These are phyloP conservation scores for Penicillium psychrofluorescens DNA, from an alignment of 495 filamentous ascomycete genomes.

Conservation along the genomic window DNA sequence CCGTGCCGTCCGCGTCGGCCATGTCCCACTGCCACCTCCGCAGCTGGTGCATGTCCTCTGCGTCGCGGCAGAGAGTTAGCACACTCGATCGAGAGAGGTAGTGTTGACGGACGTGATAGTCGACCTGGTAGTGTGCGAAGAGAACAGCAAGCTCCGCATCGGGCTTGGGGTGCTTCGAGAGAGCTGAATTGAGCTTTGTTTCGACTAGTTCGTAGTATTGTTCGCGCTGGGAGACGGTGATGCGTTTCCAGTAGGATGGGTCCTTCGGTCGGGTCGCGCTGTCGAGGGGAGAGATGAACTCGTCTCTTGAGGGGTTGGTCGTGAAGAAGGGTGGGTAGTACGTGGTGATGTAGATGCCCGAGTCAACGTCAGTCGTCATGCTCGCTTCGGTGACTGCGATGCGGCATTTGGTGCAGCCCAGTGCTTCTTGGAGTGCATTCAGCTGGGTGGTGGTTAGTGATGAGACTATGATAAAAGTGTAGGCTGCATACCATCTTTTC, in stretches of 20 bases:
- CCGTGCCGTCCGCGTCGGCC: constrained; percentile 2
- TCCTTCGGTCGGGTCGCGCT: neutral
- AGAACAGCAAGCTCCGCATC: constrained; percentile 5
- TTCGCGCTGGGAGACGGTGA: constrained; percentile 11
- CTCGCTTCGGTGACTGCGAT: constrained; percentile 9
- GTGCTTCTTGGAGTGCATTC: constrained; percentile 22
- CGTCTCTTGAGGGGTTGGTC: constrained; percentile 8
- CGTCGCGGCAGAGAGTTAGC: constrained; percentile 21
- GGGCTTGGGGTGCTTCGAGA: neutral
- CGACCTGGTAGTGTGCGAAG: constrained; percentile 26
- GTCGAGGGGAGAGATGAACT: constrained; percentile 9
- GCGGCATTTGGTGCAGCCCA: constrained; percentile 20
- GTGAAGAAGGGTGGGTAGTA: constrained; percentile 21
- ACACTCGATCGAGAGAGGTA: constrained; percentile 14
- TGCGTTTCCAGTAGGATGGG: constrained; percentile 12
- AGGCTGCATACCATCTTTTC: neutral
- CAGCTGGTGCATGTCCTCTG: constrained; percentile 19
- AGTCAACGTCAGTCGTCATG: constrained; percentile 17
- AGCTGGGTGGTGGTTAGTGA: neutral
- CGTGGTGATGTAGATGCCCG: constrained; percentile 10
- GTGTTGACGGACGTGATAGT: constrained; percentile 32
- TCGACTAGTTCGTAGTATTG: constrained; percentile 13
- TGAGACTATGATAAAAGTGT: neutral
- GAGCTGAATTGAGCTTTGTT: constrained; percentile 1
- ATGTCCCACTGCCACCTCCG: constrained; percentile 19